Base-by-base conservation (phyloP, 2,329 filamentous ascomycete genomes). In the Pestalotiopsis sp. region DNA sequence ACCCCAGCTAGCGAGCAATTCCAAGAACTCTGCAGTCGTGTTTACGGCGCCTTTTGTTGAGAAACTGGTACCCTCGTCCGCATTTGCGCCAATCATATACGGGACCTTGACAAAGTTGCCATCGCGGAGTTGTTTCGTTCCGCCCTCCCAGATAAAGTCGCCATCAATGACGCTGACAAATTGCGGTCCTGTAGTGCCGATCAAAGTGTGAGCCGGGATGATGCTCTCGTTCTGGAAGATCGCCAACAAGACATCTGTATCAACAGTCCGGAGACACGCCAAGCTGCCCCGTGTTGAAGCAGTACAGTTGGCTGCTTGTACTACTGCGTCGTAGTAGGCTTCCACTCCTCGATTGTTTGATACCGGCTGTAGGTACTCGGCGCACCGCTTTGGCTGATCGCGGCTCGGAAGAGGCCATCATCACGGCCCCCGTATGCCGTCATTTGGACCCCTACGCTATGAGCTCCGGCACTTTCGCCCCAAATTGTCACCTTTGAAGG, bases 391-490 rank as follows among this genome's bases (percentile, higher is more conserved):
- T 89, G 77, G 57, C 82, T 77, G 38, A 90, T 87, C 2, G 81
- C 86, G n/a, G 77, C 83, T 4, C 84, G 81, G 75, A 90, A 90
- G 0, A 90, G 80, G 3, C 79, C 78, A 63, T 90, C 85, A 68
- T 89, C 81, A 56, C 84, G 76, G 2, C 87, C 87, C 14, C 82
- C 83, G 71, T 87, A 88, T 4, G 85, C 85, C 9, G 85, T 76
- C 4, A 86, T 79, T 63, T 89, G 87, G 57, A 79, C 78, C 5
- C 83, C 83, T 2, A 89, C 81, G 5, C 81, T 84, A 65, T 82
- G 82, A 61, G 79, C 85, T 12, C 87, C 87, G 0, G 86, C 86
- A 3, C 82, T 86, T 77, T 89, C 85, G 49, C 85, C 86, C 80
- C 83, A 88, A 57, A 88, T 76, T 1, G 83, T 86, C 17, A 88